These are phyloP conservation scores for Entomortierella lignicola DNA, from an alignment of 192 early-diverging fungal species.

Conservation along the genomic window DNA sequence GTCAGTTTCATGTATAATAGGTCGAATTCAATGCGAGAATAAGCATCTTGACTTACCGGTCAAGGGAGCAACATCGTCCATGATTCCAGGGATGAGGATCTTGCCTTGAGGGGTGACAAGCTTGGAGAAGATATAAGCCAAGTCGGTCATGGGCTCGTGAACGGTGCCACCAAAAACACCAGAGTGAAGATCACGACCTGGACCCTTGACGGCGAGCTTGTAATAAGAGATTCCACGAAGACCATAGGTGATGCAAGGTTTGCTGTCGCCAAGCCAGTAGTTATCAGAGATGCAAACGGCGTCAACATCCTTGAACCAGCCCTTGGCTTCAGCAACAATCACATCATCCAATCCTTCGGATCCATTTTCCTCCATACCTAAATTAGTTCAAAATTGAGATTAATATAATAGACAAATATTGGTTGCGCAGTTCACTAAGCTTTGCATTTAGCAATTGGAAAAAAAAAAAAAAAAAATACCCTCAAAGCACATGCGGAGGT, in stretches of 20 bases:
- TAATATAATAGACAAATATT: too few relatives aligned
- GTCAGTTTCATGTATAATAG: not conserved
- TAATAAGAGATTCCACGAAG: constrained; percentile 85
- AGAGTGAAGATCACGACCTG: constrained; percentile 93
- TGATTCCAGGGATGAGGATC: constrained; percentile 92
- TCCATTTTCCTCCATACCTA: constrained; percentile 78
- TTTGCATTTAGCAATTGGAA: too few relatives aligned
- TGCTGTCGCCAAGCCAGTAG: constrained; percentile 96
- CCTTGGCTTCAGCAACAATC: constrained; percentile 87
- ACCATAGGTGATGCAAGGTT: constrained; percentile 98
- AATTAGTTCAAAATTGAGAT: too few relatives aligned
- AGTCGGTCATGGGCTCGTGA: constrained; percentile 99
- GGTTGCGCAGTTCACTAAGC: too few relatives aligned
- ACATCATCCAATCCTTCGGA: constrained; percentile 95
- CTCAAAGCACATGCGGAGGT: constrained; percentile 98
- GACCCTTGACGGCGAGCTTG: constrained; percentile 78
- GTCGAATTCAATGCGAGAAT: not conserved
- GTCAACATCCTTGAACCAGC: constrained; percentile 92
- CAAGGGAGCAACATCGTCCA: constrained; percentile 89
- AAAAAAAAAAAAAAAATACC: constrained; percentile 72
- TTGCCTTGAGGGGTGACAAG: constrained; percentile 87
- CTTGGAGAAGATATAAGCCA: constrained; percentile 83
- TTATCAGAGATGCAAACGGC: constrained; percentile 98
- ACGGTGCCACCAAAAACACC: constrained; percentile 95
- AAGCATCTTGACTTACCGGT: constrained; percentile 60